phyloP scores from a whole-genome alignment of 2,329 filamentous ascomycete species.

The Fusarium poae region DNA sequence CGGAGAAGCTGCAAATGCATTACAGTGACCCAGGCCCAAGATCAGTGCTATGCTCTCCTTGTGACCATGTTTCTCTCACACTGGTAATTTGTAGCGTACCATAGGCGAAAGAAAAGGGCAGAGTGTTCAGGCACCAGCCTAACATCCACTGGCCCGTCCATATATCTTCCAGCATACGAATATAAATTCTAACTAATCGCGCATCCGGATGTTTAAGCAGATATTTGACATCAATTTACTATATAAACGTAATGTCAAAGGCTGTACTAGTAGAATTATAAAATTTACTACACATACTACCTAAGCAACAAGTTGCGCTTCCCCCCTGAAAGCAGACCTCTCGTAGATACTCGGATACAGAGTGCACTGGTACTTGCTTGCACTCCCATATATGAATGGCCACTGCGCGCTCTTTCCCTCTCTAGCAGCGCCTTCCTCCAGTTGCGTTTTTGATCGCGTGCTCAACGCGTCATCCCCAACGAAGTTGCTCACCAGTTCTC shows the following conservation, averaged over 20 bases:
- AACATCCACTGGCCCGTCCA: background rate
- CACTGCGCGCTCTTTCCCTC: slow-evolving; percentile 27
- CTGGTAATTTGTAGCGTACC: background rate
- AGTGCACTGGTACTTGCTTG: background rate
- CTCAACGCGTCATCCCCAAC: slow-evolving; percentile 41
- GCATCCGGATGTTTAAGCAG: background rate
- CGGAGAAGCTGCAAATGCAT: background rate
- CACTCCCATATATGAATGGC: background rate
- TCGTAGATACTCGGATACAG: background rate
- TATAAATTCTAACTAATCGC: background rate
- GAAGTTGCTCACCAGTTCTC: background rate
- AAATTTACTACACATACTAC: background rate
- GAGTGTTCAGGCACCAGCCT: background rate
- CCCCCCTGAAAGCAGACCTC: background rate
- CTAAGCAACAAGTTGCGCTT: no score
- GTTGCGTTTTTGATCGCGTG: background rate
- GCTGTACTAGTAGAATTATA: no score
- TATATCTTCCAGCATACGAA: background rate
- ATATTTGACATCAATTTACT: background rate
- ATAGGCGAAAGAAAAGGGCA: background rate
- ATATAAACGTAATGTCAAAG: background rate
- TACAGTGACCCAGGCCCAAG: background rate
- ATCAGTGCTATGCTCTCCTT: background rate
- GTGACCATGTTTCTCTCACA: background rate
- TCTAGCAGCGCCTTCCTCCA: slow-evolving; percentile 26